These are phyloP conservation scores for Coleophoma eucalyptorum DNA, from an alignment of 2,329 filamentous ascomycete species.

Conservation along the genomic window DNA sequence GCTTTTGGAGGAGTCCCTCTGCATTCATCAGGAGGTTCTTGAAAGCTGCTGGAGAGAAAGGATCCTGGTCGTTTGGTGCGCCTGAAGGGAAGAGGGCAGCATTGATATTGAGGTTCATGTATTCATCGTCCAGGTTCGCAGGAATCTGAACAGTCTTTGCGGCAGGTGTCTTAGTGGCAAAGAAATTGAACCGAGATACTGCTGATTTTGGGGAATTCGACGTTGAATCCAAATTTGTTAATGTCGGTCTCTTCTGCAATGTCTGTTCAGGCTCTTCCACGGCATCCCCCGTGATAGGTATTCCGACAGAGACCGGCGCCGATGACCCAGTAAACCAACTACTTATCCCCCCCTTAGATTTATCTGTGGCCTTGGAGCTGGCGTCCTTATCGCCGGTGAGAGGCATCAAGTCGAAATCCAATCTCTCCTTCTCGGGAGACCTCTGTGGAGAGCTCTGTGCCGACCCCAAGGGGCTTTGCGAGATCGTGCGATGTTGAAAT, in stretches of 20 bases:
- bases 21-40: slow-evolving; percentile 60
- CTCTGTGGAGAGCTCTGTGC: background rate
- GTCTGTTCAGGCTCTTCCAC: slow-evolving; percentile 6
- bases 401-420: slow-evolving; percentile 18
- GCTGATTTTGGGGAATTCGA: slow-evolving; percentile 6
- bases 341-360: slow-evolving; percentile 17
- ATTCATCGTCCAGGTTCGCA: slow-evolving; percentile 41
- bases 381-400: slow-evolving; percentile 23
- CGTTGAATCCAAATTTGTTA: slow-evolving; percentile 7
- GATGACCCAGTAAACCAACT: slow-evolving; percentile 25
- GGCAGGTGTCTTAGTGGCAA: slow-evolving; percentile 19
- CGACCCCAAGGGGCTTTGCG: slow-evolving; percentile 9
- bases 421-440: slow-evolving; percentile 10
- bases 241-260: slow-evolving; percentile 15
- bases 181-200: slow-evolving; percentile 17
- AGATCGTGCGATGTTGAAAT: slow-evolving; percentile 13
- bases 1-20: slow-evolving; percentile 46
- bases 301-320: slow-evolving; percentile 16
- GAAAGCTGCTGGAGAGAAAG: slow-evolving; percentile 55
- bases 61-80: slow-evolving; percentile 37
- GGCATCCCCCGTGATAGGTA: slow-evolving; percentile 12
- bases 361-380: slow-evolving; percentile 18
- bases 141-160: slow-evolving; percentile 17
- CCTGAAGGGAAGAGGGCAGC: slow-evolving; percentile 47
- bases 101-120: slow-evolving; percentile 52